These are phyloP conservation scores for Sporothrix inflata DNA, from an alignment of 2,329 filamentous ascomycete species.

Conservation along the genomic window DNA sequence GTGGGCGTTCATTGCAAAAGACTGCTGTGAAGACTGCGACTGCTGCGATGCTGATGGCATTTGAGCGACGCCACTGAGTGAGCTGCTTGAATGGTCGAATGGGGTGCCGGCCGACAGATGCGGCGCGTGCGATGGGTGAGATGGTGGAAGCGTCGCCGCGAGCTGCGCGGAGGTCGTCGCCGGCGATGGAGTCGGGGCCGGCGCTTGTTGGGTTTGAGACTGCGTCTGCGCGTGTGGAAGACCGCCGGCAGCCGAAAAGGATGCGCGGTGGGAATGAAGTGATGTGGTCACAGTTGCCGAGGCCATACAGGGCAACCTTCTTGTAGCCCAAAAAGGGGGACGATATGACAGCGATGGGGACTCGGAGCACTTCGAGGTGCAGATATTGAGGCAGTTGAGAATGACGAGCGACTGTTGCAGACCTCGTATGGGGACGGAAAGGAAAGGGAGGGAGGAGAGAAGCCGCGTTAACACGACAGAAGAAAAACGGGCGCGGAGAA, in stretches of 20 bases:
- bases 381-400: not conserved
- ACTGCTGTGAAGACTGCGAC: slow-evolving; percentile 54
- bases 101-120: slow-evolving; percentile 27
- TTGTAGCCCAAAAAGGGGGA: not conserved
- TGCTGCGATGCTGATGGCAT: slow-evolving; percentile 37
- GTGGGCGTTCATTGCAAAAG: slow-evolving; percentile 61
- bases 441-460: not conserved
- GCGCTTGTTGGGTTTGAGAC: slow-evolving; percentile 29
- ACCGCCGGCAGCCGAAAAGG: slow-evolving; percentile 35
- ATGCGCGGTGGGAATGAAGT: slow-evolving; percentile 36
- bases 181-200: not conserved
- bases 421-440: not conserved
- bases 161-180: slow-evolving; percentile 24
- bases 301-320: slow-evolving; percentile 39
- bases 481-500: slow-evolving; percentile 16
- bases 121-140: slow-evolving; percentile 18
- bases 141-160: not conserved
- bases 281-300: slow-evolving; percentile 44
- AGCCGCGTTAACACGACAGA: not conserved
- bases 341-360: not conserved
- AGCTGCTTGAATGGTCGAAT: slow-evolving; percentile 32
- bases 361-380: not conserved
- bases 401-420: not conserved
- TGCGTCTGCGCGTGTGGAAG: slow-evolving; percentile 28
- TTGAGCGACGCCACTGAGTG: slow-evolving; percentile 32